Evolutionary conservation across 805 yeast genomes (phyloP), one percentile per base, ranked within the genome.

Genomic region (Komagataella ulmi): DNA sequence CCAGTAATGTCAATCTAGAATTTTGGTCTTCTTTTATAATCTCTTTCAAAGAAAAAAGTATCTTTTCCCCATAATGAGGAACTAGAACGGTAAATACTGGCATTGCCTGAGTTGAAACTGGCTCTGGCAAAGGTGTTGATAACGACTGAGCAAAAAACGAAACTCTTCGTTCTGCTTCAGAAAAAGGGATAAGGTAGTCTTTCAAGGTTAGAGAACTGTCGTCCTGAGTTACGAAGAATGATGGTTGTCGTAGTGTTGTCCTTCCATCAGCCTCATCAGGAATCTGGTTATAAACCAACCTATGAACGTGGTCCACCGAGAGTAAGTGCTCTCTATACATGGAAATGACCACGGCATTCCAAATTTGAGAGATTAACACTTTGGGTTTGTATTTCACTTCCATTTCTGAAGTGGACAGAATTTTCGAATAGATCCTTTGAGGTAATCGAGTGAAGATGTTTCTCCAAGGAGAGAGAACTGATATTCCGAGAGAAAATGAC

Each of bases 1-100:
- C 96, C 43, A 88, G 68, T n/a, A 86, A 65, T 0, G 96, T 70
- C 2, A 76, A 61, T 54, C 72, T 75, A 1, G 80, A 74, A 19
- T 66, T 62, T 14, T 65, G 61, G 49, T 68, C 72, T 49, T 75
- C 80, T 51, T 65, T 72, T 43, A 77, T 72, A 1, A 76, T 68
- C 50, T 77, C 80, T 53, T 62, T 69, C 51, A 75, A 58, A 17
- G 68, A 64, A 6, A 76, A 55, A 1, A 77, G 57, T 18, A 77
- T 72, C 55, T 72, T 74, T 53, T 77, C 81, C 0, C 78, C 68
- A 55, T 73, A 76, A 57, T 76, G 81, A 3, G 81, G 80, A 19
- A 76, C 61, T 17, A 77, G 59, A 1, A 76, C 81, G 0, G 81
- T 73, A 47, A 77, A 77, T 1, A 72, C 53, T 1, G 81, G 81